phyloP scores from a whole-genome alignment of 805 yeast species.

The Yarrowia hollandica region DNA sequence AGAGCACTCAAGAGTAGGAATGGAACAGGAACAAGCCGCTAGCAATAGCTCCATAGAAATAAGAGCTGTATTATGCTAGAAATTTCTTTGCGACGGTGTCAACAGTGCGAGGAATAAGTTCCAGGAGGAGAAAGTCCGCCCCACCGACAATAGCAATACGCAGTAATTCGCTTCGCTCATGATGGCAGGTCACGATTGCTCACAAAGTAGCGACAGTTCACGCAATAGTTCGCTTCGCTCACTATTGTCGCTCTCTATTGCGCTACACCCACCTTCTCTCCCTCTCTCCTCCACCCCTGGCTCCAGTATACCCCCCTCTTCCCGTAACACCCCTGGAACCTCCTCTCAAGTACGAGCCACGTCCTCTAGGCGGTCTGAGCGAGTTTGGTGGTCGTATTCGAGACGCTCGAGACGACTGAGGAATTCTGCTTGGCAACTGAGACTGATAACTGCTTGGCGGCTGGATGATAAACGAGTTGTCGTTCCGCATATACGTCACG shows the following conservation, averaged over 20 bases:
- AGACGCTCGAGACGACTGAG: not conserved
- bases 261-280: constrained; percentile 9
- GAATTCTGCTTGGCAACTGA: constrained; percentile 9
- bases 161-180: too few relatives aligned
- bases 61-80: too few relatives aligned
- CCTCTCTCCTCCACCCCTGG: not conserved
- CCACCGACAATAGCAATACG: too few relatives aligned
- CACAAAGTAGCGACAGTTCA: not conserved
- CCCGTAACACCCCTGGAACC: constrained; percentile 3
- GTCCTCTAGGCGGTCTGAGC: constrained; percentile 2
- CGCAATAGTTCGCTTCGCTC: not conserved
- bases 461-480: constrained; percentile 22
- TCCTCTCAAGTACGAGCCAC: not conserved
- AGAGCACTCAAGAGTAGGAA: too few relatives aligned
- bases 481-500: constrained; percentile 14
- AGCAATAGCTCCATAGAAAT: too few relatives aligned
- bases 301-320: not conserved
- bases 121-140: too few relatives aligned
- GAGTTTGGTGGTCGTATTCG: constrained; percentile 6
- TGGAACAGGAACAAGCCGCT: too few relatives aligned
- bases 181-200: too few relatives aligned
- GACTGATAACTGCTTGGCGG: not conserved
- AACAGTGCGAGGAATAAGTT: too few relatives aligned
- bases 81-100: too few relatives aligned
- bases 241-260: too few relatives aligned